phyloP scores from a whole-genome alignment of 306 rosid species.

The Cyamopsis tetragonoloba region DNA sequence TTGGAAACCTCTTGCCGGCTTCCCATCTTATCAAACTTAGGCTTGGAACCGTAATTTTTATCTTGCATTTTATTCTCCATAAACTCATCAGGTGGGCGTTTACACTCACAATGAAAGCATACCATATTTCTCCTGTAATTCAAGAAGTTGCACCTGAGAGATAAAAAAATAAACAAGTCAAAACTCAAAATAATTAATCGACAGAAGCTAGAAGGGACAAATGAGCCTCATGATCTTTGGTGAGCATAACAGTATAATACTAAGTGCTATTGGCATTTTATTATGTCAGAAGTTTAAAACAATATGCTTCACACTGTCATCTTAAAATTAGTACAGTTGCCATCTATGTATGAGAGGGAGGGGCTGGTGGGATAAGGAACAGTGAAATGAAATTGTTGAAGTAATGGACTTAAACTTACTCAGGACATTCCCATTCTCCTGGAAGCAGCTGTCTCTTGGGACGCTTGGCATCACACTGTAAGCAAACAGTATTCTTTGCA shows the following conservation, averaged over 20 bases:
- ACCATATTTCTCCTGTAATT: slow-evolving; percentile 87
- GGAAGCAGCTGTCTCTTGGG: slow-evolving; percentile 97
- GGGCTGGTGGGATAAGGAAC: not conserved
- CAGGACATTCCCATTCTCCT: slow-evolving; percentile 98
- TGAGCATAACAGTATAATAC: not conserved
- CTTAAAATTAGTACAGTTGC: not conserved
- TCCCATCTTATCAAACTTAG: slow-evolving; percentile 48
- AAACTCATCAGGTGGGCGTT: slow-evolving; percentile 85
- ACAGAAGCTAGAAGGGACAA: slow-evolving; percentile 4
- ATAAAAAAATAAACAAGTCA: slow-evolving; percentile 22
- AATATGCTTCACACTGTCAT: not conserved
- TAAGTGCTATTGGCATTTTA: not conserved
- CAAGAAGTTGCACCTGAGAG: slow-evolving; percentile 94
- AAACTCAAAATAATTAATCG: slow-evolving; percentile 12
- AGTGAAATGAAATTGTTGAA: not conserved
- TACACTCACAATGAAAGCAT: slow-evolving; percentile 95
- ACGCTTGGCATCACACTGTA: slow-evolving; percentile 98
- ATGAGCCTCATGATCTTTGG: not conserved
- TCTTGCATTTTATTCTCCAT: slow-evolving; percentile 66
- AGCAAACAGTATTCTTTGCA: slow-evolving; percentile 78
- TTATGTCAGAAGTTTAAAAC: not conserved
- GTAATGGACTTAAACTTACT: slow-evolving; percentile 56
- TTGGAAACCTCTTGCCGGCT: slow-evolving; percentile 60
- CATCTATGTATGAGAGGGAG: not conserved
- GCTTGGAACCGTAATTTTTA: slow-evolving; percentile 38